Evolutionary conservation across 2,329 filamentous ascomycete species (phyloP).

Genomic region (Botrytis pseudocinerea): DNA sequence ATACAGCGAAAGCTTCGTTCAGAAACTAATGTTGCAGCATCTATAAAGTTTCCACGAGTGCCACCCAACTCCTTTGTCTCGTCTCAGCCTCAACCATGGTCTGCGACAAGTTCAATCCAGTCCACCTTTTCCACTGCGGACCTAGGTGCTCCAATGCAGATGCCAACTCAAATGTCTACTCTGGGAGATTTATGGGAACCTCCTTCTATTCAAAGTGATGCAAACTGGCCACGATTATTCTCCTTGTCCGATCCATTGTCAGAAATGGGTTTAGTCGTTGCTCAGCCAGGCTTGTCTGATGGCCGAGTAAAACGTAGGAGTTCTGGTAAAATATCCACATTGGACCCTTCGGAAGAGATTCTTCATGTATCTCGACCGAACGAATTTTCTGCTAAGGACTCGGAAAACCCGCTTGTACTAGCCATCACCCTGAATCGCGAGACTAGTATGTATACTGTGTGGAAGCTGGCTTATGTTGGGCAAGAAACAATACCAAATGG

Average conservation of each 20-base stretch:
- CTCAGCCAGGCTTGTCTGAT: conserved; percentile 49
- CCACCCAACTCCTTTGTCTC: conserved; percentile 84
- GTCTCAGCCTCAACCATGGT: conserved; percentile 59
- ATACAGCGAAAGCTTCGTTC: conserved; percentile 74
- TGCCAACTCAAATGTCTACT: conserved; percentile 54
- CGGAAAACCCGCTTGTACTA: conserved; percentile 61
- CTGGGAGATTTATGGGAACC: conserved; percentile 60
- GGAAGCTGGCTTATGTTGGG: conserved; percentile 77
- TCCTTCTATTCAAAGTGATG: conserved; percentile 53
- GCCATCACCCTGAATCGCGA: conserved; percentile 80
- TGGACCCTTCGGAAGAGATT: conserved; percentile 79
- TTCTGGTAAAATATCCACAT: conserved; percentile 52
- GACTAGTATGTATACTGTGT: conserved; percentile 76
- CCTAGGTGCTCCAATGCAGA: conserved; percentile 55
- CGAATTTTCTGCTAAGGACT: conserved; percentile 47
- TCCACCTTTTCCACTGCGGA: conserved; percentile 58
- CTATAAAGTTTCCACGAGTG: conserved; percentile 59
- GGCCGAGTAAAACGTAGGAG: conserved; percentile 44
- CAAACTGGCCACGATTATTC: conserved; percentile 73
- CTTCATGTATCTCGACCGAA: conserved; percentile 73
- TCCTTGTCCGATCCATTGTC: conserved; percentile 82
- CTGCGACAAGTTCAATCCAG: conserved; percentile 50
- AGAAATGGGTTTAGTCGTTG: conserved; percentile 81
- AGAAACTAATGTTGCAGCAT: conserved; percentile 52
- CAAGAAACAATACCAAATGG: conserved; percentile 56